Conservation (phyloP, 1,139 yeast genomes). For the Keqinozyma sinolaborantium region DNA sequence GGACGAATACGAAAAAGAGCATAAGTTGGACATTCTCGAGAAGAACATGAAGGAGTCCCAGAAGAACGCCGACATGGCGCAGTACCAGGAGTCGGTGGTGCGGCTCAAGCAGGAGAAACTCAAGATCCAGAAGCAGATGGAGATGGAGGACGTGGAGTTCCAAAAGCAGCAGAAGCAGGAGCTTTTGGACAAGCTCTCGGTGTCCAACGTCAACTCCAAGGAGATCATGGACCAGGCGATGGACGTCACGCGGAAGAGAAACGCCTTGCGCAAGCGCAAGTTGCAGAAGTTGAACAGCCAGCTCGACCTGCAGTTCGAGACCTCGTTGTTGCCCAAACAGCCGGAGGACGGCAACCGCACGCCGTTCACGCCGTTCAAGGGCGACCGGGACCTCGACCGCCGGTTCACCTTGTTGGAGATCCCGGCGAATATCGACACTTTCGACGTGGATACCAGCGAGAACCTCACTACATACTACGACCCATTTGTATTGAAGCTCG, state of each 20-base stretch:
- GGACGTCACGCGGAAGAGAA: slow-evolving; percentile 49
- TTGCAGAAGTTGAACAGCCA: slow-evolving; percentile 58
- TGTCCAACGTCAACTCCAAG: slow-evolving; percentile 49
- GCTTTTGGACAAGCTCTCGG: slow-evolving; percentile 65
- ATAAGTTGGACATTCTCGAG: slow-evolving; percentile 71
- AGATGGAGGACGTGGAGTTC: slow-evolving; percentile 58
- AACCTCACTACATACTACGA: slow-evolving; percentile 53
- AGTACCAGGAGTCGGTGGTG: slow-evolving; percentile 54
- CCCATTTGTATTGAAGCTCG: slow-evolving; percentile 50
- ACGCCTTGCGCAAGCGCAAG: slow-evolving; percentile 63
- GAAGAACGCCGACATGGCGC: slow-evolving; percentile 64
- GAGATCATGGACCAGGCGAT: slow-evolving; percentile 45
- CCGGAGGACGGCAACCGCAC: slow-evolving; percentile 25
- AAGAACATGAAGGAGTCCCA: slow-evolving; percentile 59
- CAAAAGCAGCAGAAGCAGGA: slow-evolving; percentile 64
- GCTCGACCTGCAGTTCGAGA: slow-evolving; percentile 40
- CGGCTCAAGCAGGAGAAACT: slow-evolving; percentile 58
- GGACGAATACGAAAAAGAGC: slow-evolving; percentile 68
- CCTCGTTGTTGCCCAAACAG: slow-evolving; percentile 20
- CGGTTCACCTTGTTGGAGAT: slow-evolving; percentile 31
- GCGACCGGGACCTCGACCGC: slow-evolving; percentile 64
- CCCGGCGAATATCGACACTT: slow-evolving; percentile 19
- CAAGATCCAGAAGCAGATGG: slow-evolving; percentile 64
- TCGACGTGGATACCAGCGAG: slow-evolving; percentile 44
- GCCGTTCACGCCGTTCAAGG: slow-evolving; percentile 94